Conservation (phyloP, 2,329 filamentous ascomycete genomes). For the Alternaria gaisen region DNA sequence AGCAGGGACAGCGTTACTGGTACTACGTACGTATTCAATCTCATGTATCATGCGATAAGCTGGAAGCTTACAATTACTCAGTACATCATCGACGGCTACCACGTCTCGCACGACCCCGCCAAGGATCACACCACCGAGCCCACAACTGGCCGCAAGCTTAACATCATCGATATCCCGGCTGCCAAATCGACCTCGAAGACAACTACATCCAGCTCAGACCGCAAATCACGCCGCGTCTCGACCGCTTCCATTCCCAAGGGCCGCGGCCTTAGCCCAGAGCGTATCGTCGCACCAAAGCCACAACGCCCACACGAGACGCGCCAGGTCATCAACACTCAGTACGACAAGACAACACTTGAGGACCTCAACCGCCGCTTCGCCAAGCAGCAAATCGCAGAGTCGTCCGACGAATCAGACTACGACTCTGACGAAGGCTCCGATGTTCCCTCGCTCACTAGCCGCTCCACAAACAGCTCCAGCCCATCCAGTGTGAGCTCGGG, state of each 20-base stretch:
- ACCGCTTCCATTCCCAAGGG: constrained; percentile 81
- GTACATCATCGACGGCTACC: constrained; percentile 99
- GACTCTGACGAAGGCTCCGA: constrained; percentile 80
- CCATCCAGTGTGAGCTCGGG: constrained; percentile 67
- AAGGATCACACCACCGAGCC: constrained; percentile 90
- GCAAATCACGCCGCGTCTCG: constrained; percentile 61
- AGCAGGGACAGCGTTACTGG: constrained; percentile 95
- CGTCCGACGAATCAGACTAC: constrained; percentile 58
- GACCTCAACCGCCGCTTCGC: constrained; percentile 80
- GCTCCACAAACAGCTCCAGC: constrained; percentile 74
- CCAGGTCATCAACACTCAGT: constrained; percentile 84
- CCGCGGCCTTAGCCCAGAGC: constrained; percentile 84
- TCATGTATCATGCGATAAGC: background rate
- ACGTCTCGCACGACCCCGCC: constrained; percentile 94
- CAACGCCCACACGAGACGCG: constrained; percentile 86
- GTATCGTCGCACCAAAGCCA: constrained; percentile 91
- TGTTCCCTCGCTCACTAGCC: constrained; percentile 74
- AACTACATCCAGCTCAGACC: constrained; percentile 53
- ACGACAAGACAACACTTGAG: constrained; percentile 77
- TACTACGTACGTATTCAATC: constrained; percentile 75
- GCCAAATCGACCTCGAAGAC: constrained; percentile 57
- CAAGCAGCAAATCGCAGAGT: constrained; percentile 66
- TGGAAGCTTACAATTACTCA: constrained; percentile 30
- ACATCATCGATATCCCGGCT: constrained; percentile 90
- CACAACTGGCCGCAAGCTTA: constrained; percentile 94